Evolutionary conservation across 2,329 filamentous ascomycete genomes (phyloP).

Genomic region (Nemania sp.): DNA sequence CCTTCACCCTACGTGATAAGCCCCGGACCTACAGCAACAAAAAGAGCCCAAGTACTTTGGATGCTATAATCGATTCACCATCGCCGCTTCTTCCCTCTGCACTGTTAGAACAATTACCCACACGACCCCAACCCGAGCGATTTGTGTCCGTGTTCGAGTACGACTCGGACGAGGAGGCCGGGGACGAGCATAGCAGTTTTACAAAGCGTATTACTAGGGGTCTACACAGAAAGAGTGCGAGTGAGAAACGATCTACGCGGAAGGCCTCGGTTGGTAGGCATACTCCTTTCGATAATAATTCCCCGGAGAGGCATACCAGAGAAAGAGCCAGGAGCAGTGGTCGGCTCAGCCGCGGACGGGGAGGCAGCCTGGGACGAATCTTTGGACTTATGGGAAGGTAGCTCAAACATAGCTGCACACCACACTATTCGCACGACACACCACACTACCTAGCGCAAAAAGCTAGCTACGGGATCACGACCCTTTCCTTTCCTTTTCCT

Average conservation of each 20-base stretch:
- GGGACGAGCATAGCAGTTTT: constrained; percentile 44
- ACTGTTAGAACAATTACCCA: constrained; percentile 43
- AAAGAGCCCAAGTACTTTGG: constrained; percentile 18
- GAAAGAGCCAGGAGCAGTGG: constrained; percentile 17
- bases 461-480: background rate
- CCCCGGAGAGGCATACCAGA: background rate
- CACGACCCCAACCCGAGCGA: constrained; percentile 41
- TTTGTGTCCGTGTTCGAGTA: constrained; percentile 62
- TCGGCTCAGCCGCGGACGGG: constrained; percentile 41
- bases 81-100: constrained; percentile 42
- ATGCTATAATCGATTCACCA: constrained; percentile 40
- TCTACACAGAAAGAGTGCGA: constrained; percentile 54
- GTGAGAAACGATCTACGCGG: constrained; percentile 43
- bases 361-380: constrained; percentile 48
- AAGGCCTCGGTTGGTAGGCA: constrained; percentile 24
- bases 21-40: constrained; percentile 16
- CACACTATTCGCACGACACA: background rate
- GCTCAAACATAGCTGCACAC: background rate
- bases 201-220: constrained; percentile 58
- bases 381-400: constrained; percentile 45
- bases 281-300: background rate
- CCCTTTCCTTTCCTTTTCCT: background rate
- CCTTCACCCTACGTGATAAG: constrained; percentile 46
- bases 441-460: background rate
- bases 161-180: constrained; percentile 56